Conservation (phyloP, 108 stramenopile genomes). For the Aurantiochytrium sp. region DNA sequence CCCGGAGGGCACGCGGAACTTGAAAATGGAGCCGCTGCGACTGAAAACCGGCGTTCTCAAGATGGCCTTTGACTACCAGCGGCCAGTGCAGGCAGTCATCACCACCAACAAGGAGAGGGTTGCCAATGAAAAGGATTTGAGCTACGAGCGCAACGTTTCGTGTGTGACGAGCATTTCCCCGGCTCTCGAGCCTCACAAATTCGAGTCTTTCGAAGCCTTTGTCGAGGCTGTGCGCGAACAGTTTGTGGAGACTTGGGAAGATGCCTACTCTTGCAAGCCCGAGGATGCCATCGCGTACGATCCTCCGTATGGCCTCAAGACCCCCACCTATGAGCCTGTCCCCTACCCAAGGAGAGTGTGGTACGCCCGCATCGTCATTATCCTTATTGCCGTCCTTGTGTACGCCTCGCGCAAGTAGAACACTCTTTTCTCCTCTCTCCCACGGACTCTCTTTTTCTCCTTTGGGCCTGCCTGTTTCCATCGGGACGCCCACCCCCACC, state of each 20-base stretch:
- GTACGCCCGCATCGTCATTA: not conserved
- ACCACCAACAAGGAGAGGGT: constrained; percentile 2
- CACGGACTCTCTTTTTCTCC: too few species aligned
- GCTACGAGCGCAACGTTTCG: not conserved
- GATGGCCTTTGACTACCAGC: constrained; percentile 9
- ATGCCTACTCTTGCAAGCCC: not conserved
- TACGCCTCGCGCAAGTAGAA: not conserved
- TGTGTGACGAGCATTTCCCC: not conserved
- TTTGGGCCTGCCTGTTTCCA: too few species aligned
- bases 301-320: not conserved
- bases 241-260: not conserved
- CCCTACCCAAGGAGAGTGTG: not conserved
- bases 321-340: not conserved
- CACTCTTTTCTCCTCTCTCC: too few species aligned
- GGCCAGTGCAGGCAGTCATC: not conserved
- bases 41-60: constrained; percentile 18
- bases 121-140: not conserved
- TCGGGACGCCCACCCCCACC: too few species aligned
- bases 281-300: not conserved
- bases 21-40: not conserved
- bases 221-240: not conserved
- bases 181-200: not conserved
- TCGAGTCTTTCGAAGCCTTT: not conserved
- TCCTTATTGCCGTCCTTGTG: not conserved
- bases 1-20: constrained; percentile 17